Percentiles rank a stretch among this genome's conserved stretches.
phyloP scores from a whole-genome alignment of 139 green algal species.

The Chlorokybus atmophyticus region DNA sequence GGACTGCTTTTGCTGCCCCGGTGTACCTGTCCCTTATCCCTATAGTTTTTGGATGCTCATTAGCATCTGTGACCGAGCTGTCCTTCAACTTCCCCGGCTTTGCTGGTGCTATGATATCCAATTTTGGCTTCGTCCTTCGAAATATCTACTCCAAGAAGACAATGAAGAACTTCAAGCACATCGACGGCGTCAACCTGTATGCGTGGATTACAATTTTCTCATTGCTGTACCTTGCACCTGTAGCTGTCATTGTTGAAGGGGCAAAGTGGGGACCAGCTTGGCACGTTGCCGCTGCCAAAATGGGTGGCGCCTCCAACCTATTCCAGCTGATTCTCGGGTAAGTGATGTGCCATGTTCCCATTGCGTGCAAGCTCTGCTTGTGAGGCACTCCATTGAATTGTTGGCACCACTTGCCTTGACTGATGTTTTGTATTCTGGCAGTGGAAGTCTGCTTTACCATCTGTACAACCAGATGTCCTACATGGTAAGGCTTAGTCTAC shows the following conservation, averaged over 20 bases:
- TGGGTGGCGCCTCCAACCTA: no score
- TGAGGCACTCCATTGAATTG: no score
- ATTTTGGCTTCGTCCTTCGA: constrained; percentile 34
- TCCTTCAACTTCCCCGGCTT: constrained; percentile 39
- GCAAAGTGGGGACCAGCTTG: not conserved
- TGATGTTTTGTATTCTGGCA: no score
- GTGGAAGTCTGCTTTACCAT: constrained; percentile 97
- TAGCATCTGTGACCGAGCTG: constrained; percentile 37
- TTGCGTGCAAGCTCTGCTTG: no score
- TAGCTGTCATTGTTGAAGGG: constrained; percentile 42
- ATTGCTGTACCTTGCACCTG: constrained; percentile 67
- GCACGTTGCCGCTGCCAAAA: constrained; percentile 37
- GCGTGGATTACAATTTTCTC: constrained; percentile 95
- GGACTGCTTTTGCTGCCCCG: constrained; percentile 49
- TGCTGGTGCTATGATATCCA: constrained; percentile 31
- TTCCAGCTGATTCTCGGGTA: constrained; percentile 61
- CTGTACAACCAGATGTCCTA: constrained; percentile 88
- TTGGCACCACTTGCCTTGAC: no score
- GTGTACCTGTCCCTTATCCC: constrained; percentile 76
- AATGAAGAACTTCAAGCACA: constrained; percentile 37
- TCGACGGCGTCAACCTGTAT: constrained; percentile 85
- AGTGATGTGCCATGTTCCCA: constrained; percentile 73
- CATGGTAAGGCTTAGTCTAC: not conserved
- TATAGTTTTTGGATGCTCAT: constrained; percentile 67
- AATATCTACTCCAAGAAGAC: constrained; percentile 39